These are phyloP conservation scores for Daldinia caldariorum DNA, from an alignment of 495 filamentous ascomycete species.

Conservation along the genomic window DNA sequence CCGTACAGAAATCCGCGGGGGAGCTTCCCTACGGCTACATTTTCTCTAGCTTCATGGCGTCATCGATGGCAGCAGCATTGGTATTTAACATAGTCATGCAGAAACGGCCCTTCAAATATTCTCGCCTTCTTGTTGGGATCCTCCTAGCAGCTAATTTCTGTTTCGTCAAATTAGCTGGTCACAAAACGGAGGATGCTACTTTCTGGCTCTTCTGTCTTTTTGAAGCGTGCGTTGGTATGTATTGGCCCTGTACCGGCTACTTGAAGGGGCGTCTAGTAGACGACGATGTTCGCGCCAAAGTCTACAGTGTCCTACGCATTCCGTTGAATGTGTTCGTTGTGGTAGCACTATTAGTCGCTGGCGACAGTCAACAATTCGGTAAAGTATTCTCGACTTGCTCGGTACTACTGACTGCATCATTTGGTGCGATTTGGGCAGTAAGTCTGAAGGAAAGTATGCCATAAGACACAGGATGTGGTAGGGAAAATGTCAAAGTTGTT, in stretches of 20 bases:
- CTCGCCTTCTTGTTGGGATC: conserved; percentile 51
- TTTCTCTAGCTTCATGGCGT: conserved; percentile 66
- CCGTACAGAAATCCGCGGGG: conserved; percentile 45
- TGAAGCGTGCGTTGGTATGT: conserved; percentile 64
- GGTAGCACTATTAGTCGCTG: conserved; percentile 54
- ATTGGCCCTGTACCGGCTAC: conserved; percentile 62
- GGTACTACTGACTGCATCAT: conserved; percentile 48
- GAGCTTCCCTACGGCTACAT: conserved; percentile 65
- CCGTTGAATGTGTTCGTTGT: conserved; percentile 67
- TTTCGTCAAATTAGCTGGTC: conserved; percentile 54
- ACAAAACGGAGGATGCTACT: conserved; percentile 53
- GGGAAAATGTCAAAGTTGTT: not conserved
- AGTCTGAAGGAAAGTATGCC: conserved; percentile 44
- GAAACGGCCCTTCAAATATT: conserved; percentile 42
- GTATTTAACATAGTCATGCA: conserved; percentile 54
- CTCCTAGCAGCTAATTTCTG: conserved; percentile 49
- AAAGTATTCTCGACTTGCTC: conserved; percentile 53
- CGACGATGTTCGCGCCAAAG: conserved; percentile 59
- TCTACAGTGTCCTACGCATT: conserved; percentile 61
- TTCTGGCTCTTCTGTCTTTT: conserved; percentile 66
- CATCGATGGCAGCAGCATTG: conserved; percentile 61
- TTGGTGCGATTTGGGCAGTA: conserved; percentile 43
- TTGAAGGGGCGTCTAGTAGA: conserved; percentile 61
- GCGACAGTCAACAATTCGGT: conserved; percentile 51
- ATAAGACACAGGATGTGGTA: conserved; percentile 8